phyloP scores from a whole-genome alignment of 2,329 filamentous ascomycete species.

The Fusarium virguliforme region DNA sequence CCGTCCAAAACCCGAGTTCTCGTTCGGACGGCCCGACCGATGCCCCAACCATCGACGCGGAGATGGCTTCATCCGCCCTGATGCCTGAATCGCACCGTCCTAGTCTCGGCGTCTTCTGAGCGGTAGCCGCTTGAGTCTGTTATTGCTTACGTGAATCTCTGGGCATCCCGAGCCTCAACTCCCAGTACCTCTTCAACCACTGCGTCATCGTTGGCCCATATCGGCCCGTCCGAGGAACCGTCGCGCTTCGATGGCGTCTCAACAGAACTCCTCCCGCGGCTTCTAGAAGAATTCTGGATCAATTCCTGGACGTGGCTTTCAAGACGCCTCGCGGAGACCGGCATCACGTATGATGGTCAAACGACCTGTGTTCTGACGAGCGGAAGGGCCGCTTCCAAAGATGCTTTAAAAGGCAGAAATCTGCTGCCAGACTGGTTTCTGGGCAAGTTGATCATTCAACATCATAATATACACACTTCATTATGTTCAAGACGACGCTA shows the following conservation, averaged over 20 bases:
- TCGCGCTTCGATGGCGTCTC: slow-evolving; percentile 20
- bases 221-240: slow-evolving; percentile 35
- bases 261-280: slow-evolving; percentile 15
- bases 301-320: slow-evolving; percentile 1
- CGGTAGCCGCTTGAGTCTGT: no score
- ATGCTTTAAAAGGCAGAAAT: slow-evolving; percentile 25
- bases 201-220: slow-evolving; percentile 17
- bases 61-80: slow-evolving; percentile 6
- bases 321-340: slow-evolving; percentile 29
- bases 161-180: neutral
- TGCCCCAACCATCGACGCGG: neutral
- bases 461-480: slow-evolving; percentile 2
- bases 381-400: slow-evolving; percentile 23
- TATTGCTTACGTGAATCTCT: slow-evolving; percentile 9
- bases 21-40: slow-evolving; percentile 25
- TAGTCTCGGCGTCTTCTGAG: neutral
- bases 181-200: neutral
- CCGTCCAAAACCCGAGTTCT: neutral
- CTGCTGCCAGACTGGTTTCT: neutral
- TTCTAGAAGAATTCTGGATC: slow-evolving; percentile 9
- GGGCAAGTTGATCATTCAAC: neutral
- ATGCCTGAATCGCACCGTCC: neutral
- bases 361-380: slow-evolving; percentile 2
- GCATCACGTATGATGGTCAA: slow-evolving; percentile 10
- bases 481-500: slow-evolving; percentile 22